phyloP scores from a whole-genome alignment of 257 asterid species.

The Nemophila menziesii region DNA sequence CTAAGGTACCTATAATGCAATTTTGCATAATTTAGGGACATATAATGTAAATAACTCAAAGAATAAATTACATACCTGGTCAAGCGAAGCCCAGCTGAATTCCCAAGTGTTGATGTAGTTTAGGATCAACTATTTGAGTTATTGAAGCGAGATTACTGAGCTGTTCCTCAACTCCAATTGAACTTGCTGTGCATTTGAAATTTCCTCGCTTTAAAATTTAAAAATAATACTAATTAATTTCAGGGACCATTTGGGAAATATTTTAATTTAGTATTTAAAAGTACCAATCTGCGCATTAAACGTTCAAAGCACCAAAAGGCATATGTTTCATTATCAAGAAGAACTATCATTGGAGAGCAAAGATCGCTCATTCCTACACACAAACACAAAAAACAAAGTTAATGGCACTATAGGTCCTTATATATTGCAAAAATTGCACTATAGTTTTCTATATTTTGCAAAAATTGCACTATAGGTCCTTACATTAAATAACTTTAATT shows the following conservation, averaged over 20 bases:
- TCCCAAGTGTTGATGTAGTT: no score
- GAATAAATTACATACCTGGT: no score
- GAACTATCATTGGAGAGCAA: constrained; percentile 89
- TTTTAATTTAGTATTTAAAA: not conserved
- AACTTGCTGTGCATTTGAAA: constrained; percentile 82
- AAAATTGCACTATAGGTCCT: no score
- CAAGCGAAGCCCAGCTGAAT: no score
- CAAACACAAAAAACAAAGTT: constrained; percentile 10
- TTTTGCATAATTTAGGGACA: no score
- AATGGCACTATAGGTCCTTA: not conserved
- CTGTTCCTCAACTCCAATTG: constrained; percentile 83
- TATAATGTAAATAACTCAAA: no score
- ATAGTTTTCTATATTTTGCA: no score
- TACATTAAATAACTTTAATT: no score
- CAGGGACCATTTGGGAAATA: constrained; percentile 8
- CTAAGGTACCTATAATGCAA: no score
- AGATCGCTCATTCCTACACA: constrained; percentile 93
- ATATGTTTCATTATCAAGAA: constrained; percentile 84
- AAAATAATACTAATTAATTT: constrained; percentile 18
- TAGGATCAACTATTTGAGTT: constrained; percentile 80
- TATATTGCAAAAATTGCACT: no score
- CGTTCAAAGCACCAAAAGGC: constrained; percentile 97
- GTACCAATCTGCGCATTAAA: constrained; percentile 80
- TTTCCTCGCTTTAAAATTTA: constrained; percentile 72
- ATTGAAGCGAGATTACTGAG: constrained; percentile 71